Conservation (phyloP, 345 rosid species). For the Eutrema japonicum region DNA sequence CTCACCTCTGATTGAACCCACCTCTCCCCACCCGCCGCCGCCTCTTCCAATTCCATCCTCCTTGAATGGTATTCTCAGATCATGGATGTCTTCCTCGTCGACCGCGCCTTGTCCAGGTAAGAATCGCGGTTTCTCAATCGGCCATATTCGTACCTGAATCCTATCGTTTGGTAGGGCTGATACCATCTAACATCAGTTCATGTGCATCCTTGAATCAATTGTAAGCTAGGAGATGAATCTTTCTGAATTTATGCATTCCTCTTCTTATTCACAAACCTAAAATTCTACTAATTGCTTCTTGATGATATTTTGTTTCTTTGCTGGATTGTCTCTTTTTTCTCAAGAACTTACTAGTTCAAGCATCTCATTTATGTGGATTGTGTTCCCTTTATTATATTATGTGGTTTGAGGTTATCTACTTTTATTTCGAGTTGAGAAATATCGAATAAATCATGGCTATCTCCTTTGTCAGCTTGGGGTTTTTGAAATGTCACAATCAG, state of each 20-base stretch:
- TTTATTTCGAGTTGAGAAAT: not conserved
- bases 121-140: too few species aligned
- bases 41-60: too few species aligned
- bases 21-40: too few species aligned
- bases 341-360: conserved; percentile 5
- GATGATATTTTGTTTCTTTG: conserved; percentile 1
- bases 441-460: conserved; percentile 7
- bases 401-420: conserved; percentile 17
- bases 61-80: too few species aligned
- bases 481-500: conserved; percentile 81
- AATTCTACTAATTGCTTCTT: not conserved
- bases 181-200: conserved; percentile 77
- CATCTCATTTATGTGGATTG: conserved; percentile 12
- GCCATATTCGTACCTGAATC: too few species aligned
- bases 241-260: not conserved
- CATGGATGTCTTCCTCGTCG: too few species aligned
- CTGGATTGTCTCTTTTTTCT: not conserved
- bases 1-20: too few species aligned
- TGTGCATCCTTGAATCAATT: conserved; percentile 91
- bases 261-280: not conserved
- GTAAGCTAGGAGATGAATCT: conserved; percentile 49
- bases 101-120: too few species aligned
- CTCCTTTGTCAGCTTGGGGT: conserved; percentile 74
- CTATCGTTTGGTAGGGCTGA: conserved; percentile 77
- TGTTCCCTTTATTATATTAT: conserved; percentile 17